Conservation (phyloP, 1,284 basidiomycete genomes). For the Naganishia sp. region DNA sequence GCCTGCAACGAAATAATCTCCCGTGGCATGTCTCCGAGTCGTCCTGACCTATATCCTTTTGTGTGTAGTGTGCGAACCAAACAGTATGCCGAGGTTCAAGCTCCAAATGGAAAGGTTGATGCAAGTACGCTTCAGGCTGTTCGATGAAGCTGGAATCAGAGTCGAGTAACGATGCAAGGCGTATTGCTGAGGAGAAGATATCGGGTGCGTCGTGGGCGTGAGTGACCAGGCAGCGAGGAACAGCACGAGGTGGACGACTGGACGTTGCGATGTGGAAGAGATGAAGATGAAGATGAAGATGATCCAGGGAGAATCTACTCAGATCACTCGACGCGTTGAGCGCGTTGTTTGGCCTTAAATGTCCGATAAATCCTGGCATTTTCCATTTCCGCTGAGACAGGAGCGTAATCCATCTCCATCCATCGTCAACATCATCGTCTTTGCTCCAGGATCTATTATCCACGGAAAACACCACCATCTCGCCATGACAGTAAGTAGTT, state of each 20-base stretch:
- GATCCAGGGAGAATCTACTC: conserved; percentile 6
- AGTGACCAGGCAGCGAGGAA: too few relatives aligned
- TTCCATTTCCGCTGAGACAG: conserved; percentile 2
- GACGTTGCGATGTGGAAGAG: not conserved
- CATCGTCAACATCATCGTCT: not conserved
- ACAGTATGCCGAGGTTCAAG: too few relatives aligned
- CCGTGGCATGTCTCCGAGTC: conserved; percentile 46
- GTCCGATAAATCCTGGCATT: not conserved
- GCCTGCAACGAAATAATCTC: conserved; percentile 60
- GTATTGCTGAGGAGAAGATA: too few relatives aligned
- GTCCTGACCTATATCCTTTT: not conserved
- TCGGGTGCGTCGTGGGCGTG: too few relatives aligned
- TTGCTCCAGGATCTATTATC: not conserved
- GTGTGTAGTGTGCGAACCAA: too few relatives aligned
- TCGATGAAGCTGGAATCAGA: not conserved
- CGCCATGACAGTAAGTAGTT: conserved; percentile 5
- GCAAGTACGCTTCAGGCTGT: too few relatives aligned
- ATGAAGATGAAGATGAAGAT: not conserved
- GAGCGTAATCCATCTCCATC: not conserved
- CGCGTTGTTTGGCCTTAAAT: not conserved
- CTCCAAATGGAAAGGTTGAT: too few relatives aligned
- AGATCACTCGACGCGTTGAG: not conserved
- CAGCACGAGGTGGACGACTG: not conserved
- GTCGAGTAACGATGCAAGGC: not conserved
- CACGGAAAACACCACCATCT: not conserved